Evolutionary conservation across 23 red algal species (phyloP).

Genomic region (Gracilariopsis chorda): DNA sequence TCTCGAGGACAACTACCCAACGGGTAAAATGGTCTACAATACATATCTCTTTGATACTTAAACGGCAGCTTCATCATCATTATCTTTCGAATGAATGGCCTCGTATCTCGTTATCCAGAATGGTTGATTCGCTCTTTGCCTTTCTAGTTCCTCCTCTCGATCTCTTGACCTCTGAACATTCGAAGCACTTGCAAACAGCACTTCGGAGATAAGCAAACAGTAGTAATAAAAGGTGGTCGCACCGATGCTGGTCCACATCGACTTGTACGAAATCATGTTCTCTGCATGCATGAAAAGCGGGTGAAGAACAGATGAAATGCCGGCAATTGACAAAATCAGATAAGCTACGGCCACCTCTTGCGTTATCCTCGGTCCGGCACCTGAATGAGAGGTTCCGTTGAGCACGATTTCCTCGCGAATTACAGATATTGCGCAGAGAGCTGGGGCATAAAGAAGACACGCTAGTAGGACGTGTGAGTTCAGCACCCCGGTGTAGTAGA

Average conservation of each 20-base stretch:
- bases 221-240: constrained; percentile 31
- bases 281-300: constrained; percentile 39
- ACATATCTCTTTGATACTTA: too few relatives aligned
- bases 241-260: constrained; percentile 36
- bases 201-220: constrained; percentile 36
- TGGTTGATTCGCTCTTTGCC: constrained; percentile 3
- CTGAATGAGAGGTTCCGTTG: constrained; percentile 35
- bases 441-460: constrained; percentile 24
- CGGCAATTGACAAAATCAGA: constrained; percentile 14
- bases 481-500: constrained; percentile 45
- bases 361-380: constrained; percentile 1
- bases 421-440: constrained; percentile 11
- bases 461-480: constrained; percentile 16
- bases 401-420: constrained; percentile 34
- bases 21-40: neutral
- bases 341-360: constrained; percentile 38
- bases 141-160: constrained; percentile 18
- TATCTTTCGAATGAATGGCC: neutral
- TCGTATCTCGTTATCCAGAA: constrained; percentile 27
- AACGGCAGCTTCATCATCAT: too few relatives aligned
- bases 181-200: constrained; percentile 19
- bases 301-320: constrained; percentile 5
- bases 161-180: constrained; percentile 17
- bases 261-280: constrained; percentile 34
- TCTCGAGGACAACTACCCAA: too few relatives aligned